Percentiles rank a stretch among this genome's conserved stretches.
Conservation (phyloP, 345 rosid species). For the Pistacia integerrima region DNA sequence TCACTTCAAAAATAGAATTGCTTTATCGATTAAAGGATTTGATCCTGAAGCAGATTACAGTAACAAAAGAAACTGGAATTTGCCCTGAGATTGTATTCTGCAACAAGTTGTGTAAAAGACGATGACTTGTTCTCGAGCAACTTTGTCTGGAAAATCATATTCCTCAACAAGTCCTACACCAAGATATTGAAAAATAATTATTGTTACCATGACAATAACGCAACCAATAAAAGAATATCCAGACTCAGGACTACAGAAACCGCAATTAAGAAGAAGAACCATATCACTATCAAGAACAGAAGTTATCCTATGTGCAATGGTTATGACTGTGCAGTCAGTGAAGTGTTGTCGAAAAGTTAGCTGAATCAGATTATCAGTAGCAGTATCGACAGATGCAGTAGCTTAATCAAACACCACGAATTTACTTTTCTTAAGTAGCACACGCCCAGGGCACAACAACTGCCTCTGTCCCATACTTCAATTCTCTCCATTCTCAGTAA, state of each 20-base stretch:
- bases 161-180: constrained; percentile 62
- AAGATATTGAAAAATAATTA: background rate
- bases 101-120: constrained; percentile 71
- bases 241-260: background rate
- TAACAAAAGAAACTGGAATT: constrained; percentile 30
- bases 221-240: too few species aligned
- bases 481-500: constrained; percentile 82
- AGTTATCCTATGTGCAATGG: constrained; percentile 16
- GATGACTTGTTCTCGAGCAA: constrained; percentile 60
- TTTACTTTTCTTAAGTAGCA: constrained; percentile 74
- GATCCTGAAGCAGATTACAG: too few species aligned
- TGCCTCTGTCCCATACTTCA: constrained; percentile 98
- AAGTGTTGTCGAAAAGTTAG: constrained; percentile 66
- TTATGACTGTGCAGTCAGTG: constrained; percentile 68
- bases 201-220: too few species aligned
- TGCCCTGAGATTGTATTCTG: constrained; percentile 63
- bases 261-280: background rate
- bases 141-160: constrained; percentile 54
- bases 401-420: constrained; percentile 88
- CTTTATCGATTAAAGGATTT: too few species aligned
- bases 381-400: constrained; percentile 85
- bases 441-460: constrained; percentile 79
- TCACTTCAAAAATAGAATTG: too few species aligned
- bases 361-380: constrained; percentile 84
- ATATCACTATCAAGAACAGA: constrained; percentile 12